Evolutionary conservation across 2,329 filamentous ascomycete species (phyloP).

Genomic region (Colletotrichum sp.): DNA sequence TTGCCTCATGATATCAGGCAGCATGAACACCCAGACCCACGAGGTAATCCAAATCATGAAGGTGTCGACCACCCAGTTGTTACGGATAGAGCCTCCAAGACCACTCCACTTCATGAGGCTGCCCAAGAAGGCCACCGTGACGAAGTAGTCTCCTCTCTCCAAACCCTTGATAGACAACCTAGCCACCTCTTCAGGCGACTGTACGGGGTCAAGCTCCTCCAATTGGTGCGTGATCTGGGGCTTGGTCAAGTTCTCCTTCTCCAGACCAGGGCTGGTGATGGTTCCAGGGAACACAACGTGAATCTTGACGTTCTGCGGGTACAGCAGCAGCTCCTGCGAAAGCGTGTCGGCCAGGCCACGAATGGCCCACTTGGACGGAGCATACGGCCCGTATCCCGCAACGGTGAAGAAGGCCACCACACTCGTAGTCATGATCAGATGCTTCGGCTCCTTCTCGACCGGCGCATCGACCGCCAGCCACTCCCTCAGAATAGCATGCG

Average conservation of each 20-base stretch:
- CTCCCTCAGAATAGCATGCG: slow-evolving; percentile 75
- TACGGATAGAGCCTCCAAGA: slow-evolving; percentile 61
- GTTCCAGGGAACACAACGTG: slow-evolving; percentile 86
- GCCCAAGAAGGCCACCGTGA: slow-evolving; percentile 78
- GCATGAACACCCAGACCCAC: slow-evolving; percentile 63
- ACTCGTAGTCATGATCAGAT: slow-evolving; percentile 89
- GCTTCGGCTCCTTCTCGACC: slow-evolving; percentile 60
- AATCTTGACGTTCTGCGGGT: slow-evolving; percentile 81
- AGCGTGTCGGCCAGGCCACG: slow-evolving; percentile 83
- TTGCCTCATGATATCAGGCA: slow-evolving; percentile 61
- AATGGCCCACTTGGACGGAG: slow-evolving; percentile 84
- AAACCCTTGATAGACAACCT: slow-evolving; percentile 71
- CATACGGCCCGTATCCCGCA: slow-evolving; percentile 83
- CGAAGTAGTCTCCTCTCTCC: slow-evolving; percentile 80
- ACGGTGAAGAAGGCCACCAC: slow-evolving; percentile 77
- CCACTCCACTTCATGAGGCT: slow-evolving; percentile 70
- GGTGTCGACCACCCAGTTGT: slow-evolving; percentile 66
- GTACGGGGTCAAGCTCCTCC: slow-evolving; percentile 81
- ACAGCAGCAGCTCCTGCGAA: slow-evolving; percentile 83
- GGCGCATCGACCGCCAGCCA: slow-evolving; percentile 68
- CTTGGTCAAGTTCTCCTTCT: slow-evolving; percentile 78
- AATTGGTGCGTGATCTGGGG: slow-evolving; percentile 79
- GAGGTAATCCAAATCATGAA: slow-evolving; percentile 54
- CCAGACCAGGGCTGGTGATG: slow-evolving; percentile 78
- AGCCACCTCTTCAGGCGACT: slow-evolving; percentile 82